Conservation (phyloP, 768 basidiomycete species). For the Lactarius vividus region DNA sequence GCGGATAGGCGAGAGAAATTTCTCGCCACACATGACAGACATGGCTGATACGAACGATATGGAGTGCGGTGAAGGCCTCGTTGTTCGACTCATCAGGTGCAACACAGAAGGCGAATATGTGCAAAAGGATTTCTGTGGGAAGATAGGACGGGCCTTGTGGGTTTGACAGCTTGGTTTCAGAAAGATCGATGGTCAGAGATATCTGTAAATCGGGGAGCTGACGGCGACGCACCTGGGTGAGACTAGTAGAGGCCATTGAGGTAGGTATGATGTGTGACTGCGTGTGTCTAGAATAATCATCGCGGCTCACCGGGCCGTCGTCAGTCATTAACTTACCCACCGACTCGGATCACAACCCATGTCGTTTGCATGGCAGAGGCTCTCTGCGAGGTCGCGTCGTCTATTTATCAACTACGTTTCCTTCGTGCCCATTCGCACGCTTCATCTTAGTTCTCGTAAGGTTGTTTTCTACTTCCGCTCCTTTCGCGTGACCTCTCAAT, state of each 20-base stretch:
- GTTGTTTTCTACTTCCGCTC: not conserved
- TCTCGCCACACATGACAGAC: constrained; percentile 27
- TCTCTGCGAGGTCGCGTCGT: constrained; percentile 9
- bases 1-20: constrained; percentile 23
- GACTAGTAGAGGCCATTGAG: constrained; percentile 4
- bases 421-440: constrained; percentile 1
- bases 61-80: constrained; percentile 17
- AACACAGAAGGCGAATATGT: constrained; percentile 26
- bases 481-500: not conserved
- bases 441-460: constrained; percentile 14
- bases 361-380: constrained; percentile 11
- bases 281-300: not conserved
- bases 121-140: constrained; percentile 28
- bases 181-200: not conserved
- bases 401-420: not conserved
- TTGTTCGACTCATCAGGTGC: constrained; percentile 19
- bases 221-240: constrained; percentile 11
- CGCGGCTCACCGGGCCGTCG: constrained; percentile 9
- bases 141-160: constrained; percentile 6
- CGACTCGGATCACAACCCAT: not conserved
- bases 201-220: not conserved
- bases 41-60: constrained; percentile 25
- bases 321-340: too few species aligned
- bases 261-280: constrained; percentile 1
- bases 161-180: not conserved